Conservation (phyloP, 257 asterid genomes). For the Solanum chilense region DNA sequence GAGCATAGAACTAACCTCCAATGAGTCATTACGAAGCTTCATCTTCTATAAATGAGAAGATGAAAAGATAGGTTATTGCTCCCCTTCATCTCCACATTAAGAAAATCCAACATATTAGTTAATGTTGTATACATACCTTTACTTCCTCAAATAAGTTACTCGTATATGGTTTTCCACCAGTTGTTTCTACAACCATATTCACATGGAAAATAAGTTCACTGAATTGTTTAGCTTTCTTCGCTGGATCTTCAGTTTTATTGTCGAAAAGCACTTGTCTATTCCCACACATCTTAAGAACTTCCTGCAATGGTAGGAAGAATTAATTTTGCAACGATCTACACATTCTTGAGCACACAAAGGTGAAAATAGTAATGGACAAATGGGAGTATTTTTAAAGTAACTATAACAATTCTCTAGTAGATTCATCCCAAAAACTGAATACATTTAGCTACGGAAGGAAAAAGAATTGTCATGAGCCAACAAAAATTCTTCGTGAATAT, state of each 20-base stretch:
- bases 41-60: not conserved
- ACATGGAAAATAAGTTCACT: constrained; percentile 38
- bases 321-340: not conserved
- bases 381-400: not conserved
- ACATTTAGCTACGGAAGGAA: not conserved
- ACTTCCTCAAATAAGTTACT: constrained; percentile 34
- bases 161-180: constrained; percentile 44
- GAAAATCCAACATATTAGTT: not conserved
- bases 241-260: constrained; percentile 41
- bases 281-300: constrained; percentile 43
- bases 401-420: not conserved
- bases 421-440: not conserved
- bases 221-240: constrained; percentile 25
- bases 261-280: constrained; percentile 51
- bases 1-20: constrained; percentile 24
- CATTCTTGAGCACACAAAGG: not conserved
- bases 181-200: constrained; percentile 26
- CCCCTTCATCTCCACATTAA: not conserved
- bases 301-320: constrained; percentile 15
- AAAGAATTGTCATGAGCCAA: not conserved
- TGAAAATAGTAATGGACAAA: not conserved
- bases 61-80: not conserved
- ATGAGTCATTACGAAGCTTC: constrained; percentile 31
- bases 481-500: not conserved
- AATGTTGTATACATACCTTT: constrained; percentile 13